Conservation (phyloP, 2,329 filamentous ascomycete species). For the Ophiosphaerella narmari region DNA sequence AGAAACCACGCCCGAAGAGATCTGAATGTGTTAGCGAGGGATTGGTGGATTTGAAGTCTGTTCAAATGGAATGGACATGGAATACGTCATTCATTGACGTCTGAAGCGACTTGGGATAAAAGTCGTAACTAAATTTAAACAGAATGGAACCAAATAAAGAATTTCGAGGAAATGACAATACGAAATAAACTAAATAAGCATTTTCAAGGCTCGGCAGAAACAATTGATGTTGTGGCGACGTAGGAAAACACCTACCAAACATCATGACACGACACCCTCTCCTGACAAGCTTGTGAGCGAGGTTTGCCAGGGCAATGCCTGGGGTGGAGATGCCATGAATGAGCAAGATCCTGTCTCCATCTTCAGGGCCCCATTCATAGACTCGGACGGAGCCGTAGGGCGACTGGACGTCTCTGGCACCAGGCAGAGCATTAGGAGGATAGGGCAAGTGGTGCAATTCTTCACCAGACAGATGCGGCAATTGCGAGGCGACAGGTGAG, state of each 20-base stretch:
- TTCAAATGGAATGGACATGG: no score
- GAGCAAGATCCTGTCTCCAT: constrained; percentile 73
- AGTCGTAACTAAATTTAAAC: no score
- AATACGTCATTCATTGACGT: no score
- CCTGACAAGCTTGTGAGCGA: constrained; percentile 68
- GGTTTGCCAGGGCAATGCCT: constrained; percentile 67
- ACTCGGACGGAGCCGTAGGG: constrained; percentile 73
- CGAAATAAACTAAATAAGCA: no score
- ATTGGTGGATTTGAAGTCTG: background rate
- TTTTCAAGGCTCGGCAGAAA: no score
- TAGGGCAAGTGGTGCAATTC: constrained; percentile 55
- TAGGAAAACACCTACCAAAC: constrained; percentile 59
- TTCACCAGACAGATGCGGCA: constrained; percentile 31
- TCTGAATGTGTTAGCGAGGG: constrained; percentile 50
- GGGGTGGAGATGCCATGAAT: constrained; percentile 85
- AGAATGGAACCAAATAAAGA: no score
- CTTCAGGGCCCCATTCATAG: constrained; percentile 79
- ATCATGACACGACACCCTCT: constrained; percentile 77
- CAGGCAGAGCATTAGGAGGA: constrained; percentile 71
- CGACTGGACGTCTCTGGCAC: constrained; percentile 68
- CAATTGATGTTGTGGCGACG: background rate
- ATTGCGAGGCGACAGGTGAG: constrained; percentile 34
- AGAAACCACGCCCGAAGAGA: constrained; percentile 78
- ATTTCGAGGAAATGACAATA: no score
- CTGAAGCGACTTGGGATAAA: no score